These are phyloP conservation scores for Luzula sylvatica DNA, from an alignment of 176 grass and related monocot species.

Conservation along the genomic window DNA sequence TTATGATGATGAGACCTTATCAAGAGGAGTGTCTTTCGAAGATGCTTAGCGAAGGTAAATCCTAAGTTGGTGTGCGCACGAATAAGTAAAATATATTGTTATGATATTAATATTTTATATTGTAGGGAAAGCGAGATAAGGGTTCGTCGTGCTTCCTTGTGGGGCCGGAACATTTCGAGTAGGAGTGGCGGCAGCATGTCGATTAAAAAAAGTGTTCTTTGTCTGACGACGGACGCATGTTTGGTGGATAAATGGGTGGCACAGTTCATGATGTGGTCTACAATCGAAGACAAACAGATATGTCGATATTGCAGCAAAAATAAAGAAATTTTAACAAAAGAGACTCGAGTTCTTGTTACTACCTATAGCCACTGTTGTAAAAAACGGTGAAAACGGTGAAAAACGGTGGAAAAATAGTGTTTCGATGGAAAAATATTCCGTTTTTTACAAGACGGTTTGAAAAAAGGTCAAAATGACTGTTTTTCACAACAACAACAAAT, in stretches of 20 bases:
- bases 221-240: conserved; percentile 89
- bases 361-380: too few relatives aligned
- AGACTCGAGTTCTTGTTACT: conserved; percentile 80
- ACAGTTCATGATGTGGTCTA: conserved; percentile 97
- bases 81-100: too few relatives aligned
- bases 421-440: too few relatives aligned
- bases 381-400: too few relatives aligned
- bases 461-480: too few relatives aligned
- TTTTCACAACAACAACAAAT: too few relatives aligned
- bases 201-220: conserved; percentile 90
- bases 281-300: conserved; percentile 89
- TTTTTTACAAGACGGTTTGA: too few relatives aligned
- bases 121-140: conserved; percentile 77
- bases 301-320: conserved; percentile 90
- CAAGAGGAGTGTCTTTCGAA: conserved; percentile 98
- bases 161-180: conserved; percentile 93
- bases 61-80: too few relatives aligned
- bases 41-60: conserved; percentile 97
- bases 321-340: conserved; percentile 79
- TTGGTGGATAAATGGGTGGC: conserved; percentile 98
- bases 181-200: conserved; percentile 89
- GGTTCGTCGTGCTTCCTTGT: conserved; percentile 95
- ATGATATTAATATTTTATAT: conserved; percentile 3
- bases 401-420: too few relatives aligned
- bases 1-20: conserved; percentile 79